Base-by-base conservation (phyloP, 768 basidiomycete species). In the Chalciporus pseudorubinellus region DNA sequence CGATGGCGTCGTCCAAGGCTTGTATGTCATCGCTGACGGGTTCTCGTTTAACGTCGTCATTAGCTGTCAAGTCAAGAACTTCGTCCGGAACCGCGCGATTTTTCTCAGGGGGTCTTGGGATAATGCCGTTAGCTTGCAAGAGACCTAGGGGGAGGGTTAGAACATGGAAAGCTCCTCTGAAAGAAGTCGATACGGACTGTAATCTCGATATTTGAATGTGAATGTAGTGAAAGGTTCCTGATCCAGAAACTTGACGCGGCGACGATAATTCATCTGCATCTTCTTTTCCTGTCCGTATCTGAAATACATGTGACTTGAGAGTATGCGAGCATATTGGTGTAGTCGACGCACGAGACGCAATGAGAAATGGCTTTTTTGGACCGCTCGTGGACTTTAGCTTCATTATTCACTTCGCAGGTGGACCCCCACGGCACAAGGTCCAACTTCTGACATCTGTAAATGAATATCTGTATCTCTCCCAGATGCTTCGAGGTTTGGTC, bases 341-440 rank as follows among this genome's bases (percentile, higher is more conserved):
- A 24, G 10, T 39, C 9, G 38, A 59, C 69, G 34, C 39, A 68
- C 62, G 58, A 56, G 31, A 68, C 56, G 48, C 64, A 60, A 9
- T 68, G 64, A 1, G 64, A 57, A 10, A 70, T 51, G 14, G 62
- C 67, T 51, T 68, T 68, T 55, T 68, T 68, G 22, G 62, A 55
- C 22, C 64, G 64, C 20, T 68, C 69, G 33, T 68, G 67, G 9
- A 69, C 42, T 34, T 64, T 70, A 44, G 44, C 41, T 42, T 60
- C 51, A 12, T 46, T 36, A 1, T 34, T 2, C 3, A 20, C 40
- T 9, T 5, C 9, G 4, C 2, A 5, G 12, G 0, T 19, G 26
- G 5, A 21, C n/a, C 6, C 4, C 16, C 14, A 36, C 14, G 14
- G 34, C 34, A n/a, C n/a, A 16, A n/a, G 4, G 4, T 6, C 48